Base-by-base conservation (phyloP, 345 rosid species). In the Citrus australasica region DNA sequence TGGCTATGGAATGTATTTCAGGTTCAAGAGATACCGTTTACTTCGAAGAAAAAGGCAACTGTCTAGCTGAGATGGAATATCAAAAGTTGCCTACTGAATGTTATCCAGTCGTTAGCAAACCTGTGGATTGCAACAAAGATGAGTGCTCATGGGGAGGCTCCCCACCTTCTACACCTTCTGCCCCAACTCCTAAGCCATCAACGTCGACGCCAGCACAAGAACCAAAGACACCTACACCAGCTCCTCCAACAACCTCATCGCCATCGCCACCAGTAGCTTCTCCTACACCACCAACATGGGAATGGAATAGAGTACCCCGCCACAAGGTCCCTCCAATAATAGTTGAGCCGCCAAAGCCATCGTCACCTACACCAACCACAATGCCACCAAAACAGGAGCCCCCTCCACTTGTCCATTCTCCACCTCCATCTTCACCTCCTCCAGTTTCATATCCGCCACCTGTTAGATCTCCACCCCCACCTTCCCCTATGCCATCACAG, bases 81-180 rank as follows among this genome's bases (percentile, higher is more conserved):
- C 98, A 92, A 76, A 86, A 82, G 72, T 33, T 80, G 1, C 35
- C 81, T 0, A 85, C 76, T 55, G 74, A 51, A 69, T 94, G 97
- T 67, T 38, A 79, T 9, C 86, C 88, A 0, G 87, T 90, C 56
- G 82, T 88, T 55, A 89, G 85, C 28, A 78, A 74, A 8, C 91
- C 90, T 1, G 90, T 92, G 7, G 97, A 94, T 76, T 94, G 98
- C 69, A 91, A 89, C 84, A 89, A 88, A 80, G 90, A 86, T 25
- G 78, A 79, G 56, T 88, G 92, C 32, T 70, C 79, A 22, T 85
- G 83, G 63, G 87, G 84, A 11, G 28, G 33, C 30, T 25, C 21
- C 13, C 6, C 55, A 10, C 56, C 71, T 33, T 9, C 46, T 46
- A 46, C 51, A 17, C 40, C 69, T 6, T 7, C 6, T 1, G 24